Evolutionary conservation across 1,284 basidiomycete species (phyloP), one percentile per base, ranked within the genome.

Genomic region (Polyporus tsugae): DNA sequence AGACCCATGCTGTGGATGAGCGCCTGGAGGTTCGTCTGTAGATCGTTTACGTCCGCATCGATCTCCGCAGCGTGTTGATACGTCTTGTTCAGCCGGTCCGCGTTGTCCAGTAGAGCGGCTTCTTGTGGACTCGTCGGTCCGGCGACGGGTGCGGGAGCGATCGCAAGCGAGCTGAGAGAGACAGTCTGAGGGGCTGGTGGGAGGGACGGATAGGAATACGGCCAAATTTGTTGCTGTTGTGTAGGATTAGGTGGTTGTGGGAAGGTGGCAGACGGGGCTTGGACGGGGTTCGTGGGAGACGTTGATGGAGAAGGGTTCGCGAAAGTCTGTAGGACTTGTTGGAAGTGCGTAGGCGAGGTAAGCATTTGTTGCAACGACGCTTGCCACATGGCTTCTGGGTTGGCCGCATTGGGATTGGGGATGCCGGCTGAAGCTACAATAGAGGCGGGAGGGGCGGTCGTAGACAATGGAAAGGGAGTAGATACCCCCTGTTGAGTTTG

Each of bases 1-100:
- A 94, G 80, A 1, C 92, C 92, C 69, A 93, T 85, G 62, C 85
- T 87, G 74, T 90, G 84, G 59, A 95, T 91, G 57, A 96, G 83
- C 7, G 87, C 86, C 68, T 94, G 88, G 69, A 96, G 91, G 73
- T 87, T 90, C 39, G 83, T 84, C 73, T 93, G 89, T 63, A 96
- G 80, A 41, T 87, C 84, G 70, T 91, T 89, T 19, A 95, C 91
- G 67, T 95, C 92, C 46, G 84, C 84, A 64, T 90, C 87, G 60
- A 95, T 91, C 69, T 90, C 90, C 35, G 86, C 78, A 0, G 92
- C 84, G 62, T 86, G 85, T 59, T 84, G 85, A 82, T 92, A 93
- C 0, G 86, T 82, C 70, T 87, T 87, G 53, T 89, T 82, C n/a
- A 91, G 76, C 57, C 80, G 77, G 9, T 78, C 67, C 36, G 71